Evolutionary conservation across 2,329 filamentous ascomycete species (phyloP).

Genomic region (Colletotrichum sp.): DNA sequence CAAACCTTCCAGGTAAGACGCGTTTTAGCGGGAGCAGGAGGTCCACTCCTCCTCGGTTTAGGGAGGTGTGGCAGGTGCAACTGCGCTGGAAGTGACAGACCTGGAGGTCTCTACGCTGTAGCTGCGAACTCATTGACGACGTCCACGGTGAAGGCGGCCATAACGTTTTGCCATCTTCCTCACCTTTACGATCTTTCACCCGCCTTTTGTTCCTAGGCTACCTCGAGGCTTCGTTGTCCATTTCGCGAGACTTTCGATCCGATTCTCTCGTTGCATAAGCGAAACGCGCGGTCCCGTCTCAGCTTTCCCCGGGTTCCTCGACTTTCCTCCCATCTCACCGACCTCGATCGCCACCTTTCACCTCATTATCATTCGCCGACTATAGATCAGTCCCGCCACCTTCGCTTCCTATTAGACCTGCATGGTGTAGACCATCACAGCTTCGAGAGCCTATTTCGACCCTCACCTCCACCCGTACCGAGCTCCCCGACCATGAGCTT

Average conservation of each 20-base stretch:
- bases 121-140: background rate
- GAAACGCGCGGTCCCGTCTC: conserved; percentile 4
- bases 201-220: background rate
- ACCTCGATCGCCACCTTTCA: conserved; percentile 4
- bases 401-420: background rate
- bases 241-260: background rate
- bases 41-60: background rate
- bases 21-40: background rate
- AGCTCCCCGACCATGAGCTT: conserved; percentile 1
- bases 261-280: background rate
- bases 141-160: background rate
- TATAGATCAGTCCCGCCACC: background rate
- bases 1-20: background rate
- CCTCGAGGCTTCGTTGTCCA: background rate
- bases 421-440: background rate
- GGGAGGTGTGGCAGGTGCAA: background rate
- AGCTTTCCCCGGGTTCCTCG: background rate
- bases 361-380: background rate
- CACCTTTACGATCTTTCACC: background rate
- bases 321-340: background rate
- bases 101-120: background rate
- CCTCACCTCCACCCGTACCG: background rate
- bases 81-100: background rate
- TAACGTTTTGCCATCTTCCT: background rate
- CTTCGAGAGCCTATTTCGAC: background rate